phyloP scores from a whole-genome alignment of 2,329 filamentous ascomycete species.

The Fusarium sp. region DNA sequence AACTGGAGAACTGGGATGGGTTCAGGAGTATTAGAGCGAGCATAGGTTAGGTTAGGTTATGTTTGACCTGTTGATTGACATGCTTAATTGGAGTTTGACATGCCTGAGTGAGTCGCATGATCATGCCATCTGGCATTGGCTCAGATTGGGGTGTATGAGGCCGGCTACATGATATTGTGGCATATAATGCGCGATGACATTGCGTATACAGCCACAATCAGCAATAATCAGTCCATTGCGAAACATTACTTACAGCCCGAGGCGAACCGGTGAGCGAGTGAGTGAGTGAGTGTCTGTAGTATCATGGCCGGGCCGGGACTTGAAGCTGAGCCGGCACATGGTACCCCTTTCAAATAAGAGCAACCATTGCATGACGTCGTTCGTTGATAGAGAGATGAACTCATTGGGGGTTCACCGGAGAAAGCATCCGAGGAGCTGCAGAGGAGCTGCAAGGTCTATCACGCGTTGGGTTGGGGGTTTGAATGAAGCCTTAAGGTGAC shows the following conservation, averaged over 20 bases:
- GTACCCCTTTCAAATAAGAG: not conserved
- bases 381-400: not conserved
- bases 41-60: constrained; percentile 31
- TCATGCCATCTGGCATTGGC: constrained; percentile 8
- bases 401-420: constrained; percentile 5
- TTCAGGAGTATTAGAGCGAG: constrained; percentile 44
- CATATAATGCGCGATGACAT: constrained; percentile 12
- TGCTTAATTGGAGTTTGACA: not conserved
- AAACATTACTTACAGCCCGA: not conserved
- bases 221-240: constrained; percentile 10
- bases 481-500: not conserved
- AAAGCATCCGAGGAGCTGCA: constrained; percentile 11
- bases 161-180: not conserved
- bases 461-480: not conserved
- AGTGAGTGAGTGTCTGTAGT: constrained; percentile 14
- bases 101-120: not conserved
- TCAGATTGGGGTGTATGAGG: constrained; percentile 1
- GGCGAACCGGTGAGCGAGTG: constrained; percentile 3
- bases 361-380: constrained; percentile 17
- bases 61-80: constrained; percentile 17
- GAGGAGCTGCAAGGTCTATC: constrained; percentile 9
- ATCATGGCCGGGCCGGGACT: constrained; percentile 11
- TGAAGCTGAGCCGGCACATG: constrained; percentile 7
- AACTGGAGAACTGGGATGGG: constrained; percentile 21
- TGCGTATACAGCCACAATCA: constrained; percentile 1